These are phyloP conservation scores for Elsinoe necatrix DNA, from an alignment of 2,329 filamentous ascomycete species.

Conservation along the genomic window DNA sequence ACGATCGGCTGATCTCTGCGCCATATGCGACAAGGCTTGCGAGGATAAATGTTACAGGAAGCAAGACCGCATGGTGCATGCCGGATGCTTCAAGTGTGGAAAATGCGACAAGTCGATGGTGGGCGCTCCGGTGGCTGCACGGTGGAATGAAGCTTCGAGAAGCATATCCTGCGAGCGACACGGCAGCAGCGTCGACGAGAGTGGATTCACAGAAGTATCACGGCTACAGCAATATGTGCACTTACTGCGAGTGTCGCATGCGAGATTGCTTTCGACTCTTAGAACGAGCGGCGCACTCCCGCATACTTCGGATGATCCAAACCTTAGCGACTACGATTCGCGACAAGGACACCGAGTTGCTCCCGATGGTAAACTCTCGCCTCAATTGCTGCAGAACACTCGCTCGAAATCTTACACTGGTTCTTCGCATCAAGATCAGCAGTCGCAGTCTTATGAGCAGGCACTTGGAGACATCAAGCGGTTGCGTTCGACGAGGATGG, in stretches of 20 bases:
- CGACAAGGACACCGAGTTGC: constrained; percentile 53
- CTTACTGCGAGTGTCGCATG: constrained; percentile 81
- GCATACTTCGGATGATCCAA: constrained; percentile 64
- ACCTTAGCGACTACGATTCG: constrained; percentile 57
- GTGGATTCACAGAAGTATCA: constrained; percentile 65
- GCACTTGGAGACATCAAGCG: constrained; percentile 92
- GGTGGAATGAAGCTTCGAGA: constrained; percentile 59
- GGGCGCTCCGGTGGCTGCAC: constrained; percentile 57
- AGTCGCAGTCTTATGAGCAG: constrained; percentile 76
- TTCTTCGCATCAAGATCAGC: constrained; percentile 45
- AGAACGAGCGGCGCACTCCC: constrained; percentile 74
- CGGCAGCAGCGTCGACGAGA: constrained; percentile 44
- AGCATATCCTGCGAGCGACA: constrained; percentile 56
- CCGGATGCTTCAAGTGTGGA: constrained; percentile 62
- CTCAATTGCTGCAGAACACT: constrained; percentile 51
- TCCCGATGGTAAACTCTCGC: constrained; percentile 35
- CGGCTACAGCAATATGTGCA: constrained; percentile 94
- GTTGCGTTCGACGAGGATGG: constrained; percentile 82
- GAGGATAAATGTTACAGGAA: constrained; percentile 84
- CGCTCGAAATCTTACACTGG: constrained; percentile 68
- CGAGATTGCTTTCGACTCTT: constrained; percentile 77
- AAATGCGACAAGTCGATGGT: constrained; percentile 69
- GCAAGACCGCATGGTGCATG: constrained; percentile 73
- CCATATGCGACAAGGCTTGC: constrained; percentile 72
- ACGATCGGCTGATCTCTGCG: constrained; percentile 63